These are phyloP conservation scores for Moricandia moricandioides DNA, from an alignment of 345 rosid species.

Conservation along the genomic window DNA sequence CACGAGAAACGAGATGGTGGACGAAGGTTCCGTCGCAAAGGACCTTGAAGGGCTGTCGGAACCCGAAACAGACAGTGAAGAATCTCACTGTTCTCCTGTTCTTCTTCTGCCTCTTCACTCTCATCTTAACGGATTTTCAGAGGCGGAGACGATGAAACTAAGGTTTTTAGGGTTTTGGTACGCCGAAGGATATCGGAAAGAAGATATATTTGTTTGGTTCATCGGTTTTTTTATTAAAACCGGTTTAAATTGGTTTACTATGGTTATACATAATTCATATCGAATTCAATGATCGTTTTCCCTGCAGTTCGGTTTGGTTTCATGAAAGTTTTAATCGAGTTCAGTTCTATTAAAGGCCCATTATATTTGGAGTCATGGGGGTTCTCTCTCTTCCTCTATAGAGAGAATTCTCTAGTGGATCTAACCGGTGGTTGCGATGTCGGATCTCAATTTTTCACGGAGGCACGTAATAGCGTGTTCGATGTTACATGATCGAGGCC, in stretches of 20 bases:
- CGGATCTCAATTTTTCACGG: too few relatives aligned
- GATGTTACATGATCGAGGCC: too few relatives aligned
- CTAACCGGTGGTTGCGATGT: too few relatives aligned
- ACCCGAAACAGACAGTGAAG: constrained; percentile 67
- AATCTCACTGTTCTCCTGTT: constrained; percentile 71
- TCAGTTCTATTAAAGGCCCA: not conserved
- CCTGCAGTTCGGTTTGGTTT: not conserved
- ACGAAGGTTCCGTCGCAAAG: constrained; percentile 85
- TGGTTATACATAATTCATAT: not conserved
- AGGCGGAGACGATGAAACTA: constrained; percentile 3
- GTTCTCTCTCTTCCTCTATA: too few relatives aligned
- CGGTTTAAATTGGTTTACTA: not conserved
- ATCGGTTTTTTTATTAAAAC: not conserved
- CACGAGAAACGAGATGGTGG: constrained; percentile 57
- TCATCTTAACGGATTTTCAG: constrained; percentile 50
- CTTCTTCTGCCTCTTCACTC: constrained; percentile 74
- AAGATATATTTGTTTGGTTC: not conserved
- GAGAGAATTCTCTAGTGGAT: too few relatives aligned
- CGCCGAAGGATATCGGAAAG: not conserved
- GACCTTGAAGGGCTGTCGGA: constrained; percentile 76
- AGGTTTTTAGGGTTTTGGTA: constrained; percentile 12
- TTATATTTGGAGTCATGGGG: not conserved
- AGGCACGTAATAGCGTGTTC: too few relatives aligned
- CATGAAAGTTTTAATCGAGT: not conserved
- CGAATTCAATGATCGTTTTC: not conserved